Percentiles rank a stretch among this genome's conserved stretches.
Evolutionary conservation across 192 early-diverging fungal species (phyloP).

Genomic region (Ambispora gerdemannii): DNA sequence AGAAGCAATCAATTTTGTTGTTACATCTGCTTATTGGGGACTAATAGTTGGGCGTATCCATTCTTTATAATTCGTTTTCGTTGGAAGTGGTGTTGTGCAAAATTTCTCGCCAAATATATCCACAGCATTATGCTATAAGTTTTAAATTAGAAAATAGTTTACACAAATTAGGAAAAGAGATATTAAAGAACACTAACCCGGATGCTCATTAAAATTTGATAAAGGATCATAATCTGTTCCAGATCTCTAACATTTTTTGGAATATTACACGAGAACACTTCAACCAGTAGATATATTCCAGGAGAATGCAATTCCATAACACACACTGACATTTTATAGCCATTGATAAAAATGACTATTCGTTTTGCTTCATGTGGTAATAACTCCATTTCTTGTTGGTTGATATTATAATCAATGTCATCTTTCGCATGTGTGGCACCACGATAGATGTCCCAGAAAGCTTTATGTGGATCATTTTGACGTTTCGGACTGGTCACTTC

Average conservation of each 20-base stretch:
- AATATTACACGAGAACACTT: slow-evolving; percentile 22
- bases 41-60: slow-evolving; percentile 16
- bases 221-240: slow-evolving; percentile 26
- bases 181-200: slow-evolving; percentile 11
- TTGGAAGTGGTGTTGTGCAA: slow-evolving; percentile 20
- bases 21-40: slow-evolving; percentile 13
- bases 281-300: slow-evolving; percentile 26
- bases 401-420: slow-evolving; percentile 27
- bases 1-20: slow-evolving; percentile 7
- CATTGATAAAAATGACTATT: slow-evolving; percentile 24
- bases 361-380: slow-evolving; percentile 25
- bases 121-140: slow-evolving; percentile 20
- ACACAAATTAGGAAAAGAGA: background rate
- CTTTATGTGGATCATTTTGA: slow-evolving; percentile 25
- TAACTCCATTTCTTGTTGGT: slow-evolving; percentile 22
- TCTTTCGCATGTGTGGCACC: slow-evolving; percentile 21
- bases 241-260: slow-evolving; percentile 27
- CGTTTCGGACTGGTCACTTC: slow-evolving; percentile 24
- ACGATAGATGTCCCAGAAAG: slow-evolving; percentile 13
- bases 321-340: slow-evolving; percentile 26
- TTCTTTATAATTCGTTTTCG: slow-evolving; percentile 18
- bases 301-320: slow-evolving; percentile 27
- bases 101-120: slow-evolving; percentile 15
- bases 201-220: slow-evolving; percentile 25
- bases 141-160: slow-evolving; percentile 20